These are phyloP conservation scores for Botryosphaeria agaves DNA, from an alignment of 2,329 filamentous ascomycete species.

Conservation along the genomic window DNA sequence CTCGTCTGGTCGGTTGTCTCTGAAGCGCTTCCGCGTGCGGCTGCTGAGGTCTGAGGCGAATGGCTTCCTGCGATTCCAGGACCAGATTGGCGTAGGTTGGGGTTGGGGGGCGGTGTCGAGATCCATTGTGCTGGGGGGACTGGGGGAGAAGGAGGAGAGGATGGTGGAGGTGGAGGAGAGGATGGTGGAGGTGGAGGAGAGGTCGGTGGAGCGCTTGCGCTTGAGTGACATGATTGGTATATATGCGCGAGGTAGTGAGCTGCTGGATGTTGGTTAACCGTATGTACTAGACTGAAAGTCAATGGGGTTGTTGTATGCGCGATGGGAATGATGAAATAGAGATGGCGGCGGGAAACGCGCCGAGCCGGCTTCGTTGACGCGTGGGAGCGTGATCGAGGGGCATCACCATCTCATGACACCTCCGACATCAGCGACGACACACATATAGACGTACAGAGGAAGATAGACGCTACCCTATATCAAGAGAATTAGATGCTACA, in stretches of 20 bases:
- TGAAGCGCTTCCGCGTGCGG: constrained; percentile 40
- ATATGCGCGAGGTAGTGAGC: too few relatives aligned
- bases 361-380: not conserved
- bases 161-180: constrained; percentile 23
- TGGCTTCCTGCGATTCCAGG: constrained; percentile 6
- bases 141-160: constrained; percentile 13
- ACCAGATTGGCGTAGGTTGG: constrained; percentile 1
- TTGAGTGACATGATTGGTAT: constrained; percentile 34
- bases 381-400: not conserved
- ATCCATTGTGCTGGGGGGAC: constrained; percentile 12
- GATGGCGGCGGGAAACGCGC: not conserved
- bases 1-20: constrained; percentile 40
- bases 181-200: constrained; percentile 26
- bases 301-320: constrained; percentile 1
- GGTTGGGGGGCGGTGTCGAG: constrained; percentile 7
- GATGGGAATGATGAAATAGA: constrained; percentile 7
- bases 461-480: too few relatives aligned
- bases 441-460: too few relatives aligned
- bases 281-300: not conserved
- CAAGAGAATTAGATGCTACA: too few relatives aligned
- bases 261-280: too few relatives aligned
- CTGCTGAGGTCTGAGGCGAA: constrained; percentile 27
- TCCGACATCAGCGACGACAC: too few relatives aligned
- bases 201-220: constrained; percentile 34
- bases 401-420: too few relatives aligned